Evolutionary conservation across 1,284 basidiomycete species (phyloP), one percentile per base, ranked within the genome.

Genomic region (Sutorius eximius): DNA sequence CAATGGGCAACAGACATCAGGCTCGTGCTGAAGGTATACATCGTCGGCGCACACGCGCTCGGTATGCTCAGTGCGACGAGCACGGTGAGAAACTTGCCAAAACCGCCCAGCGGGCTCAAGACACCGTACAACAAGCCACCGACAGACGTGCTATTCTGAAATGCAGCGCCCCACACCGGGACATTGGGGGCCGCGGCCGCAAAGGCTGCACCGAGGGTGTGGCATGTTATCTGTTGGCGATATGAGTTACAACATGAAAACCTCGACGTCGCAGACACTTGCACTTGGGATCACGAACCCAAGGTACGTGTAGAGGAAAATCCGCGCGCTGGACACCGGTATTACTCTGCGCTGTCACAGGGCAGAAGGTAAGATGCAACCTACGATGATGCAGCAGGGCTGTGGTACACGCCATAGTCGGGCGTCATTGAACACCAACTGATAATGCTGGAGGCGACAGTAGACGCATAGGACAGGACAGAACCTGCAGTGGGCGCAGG

Each of bases 1-100:
- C 61, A 61, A 34, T 37, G 50, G 29, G 83, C 54, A 18, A 89
- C 75, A 11, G 88, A 80, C 80, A 91, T 88, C 59, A 89, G 79
- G 57, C 83, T 87, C 43, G 85, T 81, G 20, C 87, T 86, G 61
- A 86, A 88, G 3, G 85, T 85, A 66, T 92, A 92, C 80, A 91
- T 88, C 15, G 82, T 86, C 3, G 87, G 86, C 12, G 86, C 89
- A 60, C 85, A 78, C 12, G 79, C 76, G 43, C 80, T 79, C 0
- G 82, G 76, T n/a, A 81, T 71, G 11, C 75, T 78, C 53, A 82
- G 61, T 6, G 77, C 73, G 29, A 79, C 69, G 24, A 81, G 59
- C 27, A 80, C 79, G 0, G 65, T 67, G 22, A 70, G 65, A 64
- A 87, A 81, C 61, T 78, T 76, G 15, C 85, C 86, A 61, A 89